Base-by-base conservation (phyloP, 2,329 filamentous ascomycete genomes). In the Chaetomiaceae sp. region DNA sequence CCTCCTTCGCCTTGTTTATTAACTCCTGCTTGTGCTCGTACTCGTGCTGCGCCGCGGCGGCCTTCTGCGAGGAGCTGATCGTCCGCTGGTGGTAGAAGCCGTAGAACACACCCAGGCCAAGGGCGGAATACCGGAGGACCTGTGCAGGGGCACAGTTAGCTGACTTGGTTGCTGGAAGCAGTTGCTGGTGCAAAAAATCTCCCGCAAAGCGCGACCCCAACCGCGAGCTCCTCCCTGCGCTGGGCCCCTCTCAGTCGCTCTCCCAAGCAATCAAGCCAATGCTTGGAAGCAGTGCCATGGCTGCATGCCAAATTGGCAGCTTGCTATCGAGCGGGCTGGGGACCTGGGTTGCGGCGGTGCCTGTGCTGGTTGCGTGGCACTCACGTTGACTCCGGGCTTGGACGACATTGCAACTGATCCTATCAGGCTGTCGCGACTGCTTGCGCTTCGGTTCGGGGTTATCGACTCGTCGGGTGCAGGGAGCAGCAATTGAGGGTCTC, bases 71-170 rank as follows among this genome's bases (percentile, higher is more conserved):
- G 47, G 86, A 70, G 58, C 73, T 83, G 69, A 98, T 84, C 53
- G 81, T 79, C 64, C 84, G 77, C 75, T 98, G 93, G 76, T 95
- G 91, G 71, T 84, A 87, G 75, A 95, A 82, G 68, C 93, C 93
- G 76, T 98, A 98, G 73, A 95, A 84, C 66, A 97, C 74, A 67
- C 93, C 93, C 63, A 88, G 76, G 64, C 83, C 86, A 58, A 98
- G 86, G 66, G 90, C 90, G 65, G 89, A 91, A 79, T 91, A 98
- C 73, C 93, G 90, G 70, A 97, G 81, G 70, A 98, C 91, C 93
- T 98, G 69, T 15, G 42, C 14, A 36, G 7, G 12, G n/a, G 22
- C 26, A 30, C 10, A 4, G 30, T 43, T 32, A 36, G 30, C 42
- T 17, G 29, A n/a, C 19, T 18, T 17, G 6, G 17, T 34, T 22